These are phyloP conservation scores for Parietichytrium sp. DNA, from an alignment of 108 stramenopile genomes.

Conservation along the genomic window DNA sequence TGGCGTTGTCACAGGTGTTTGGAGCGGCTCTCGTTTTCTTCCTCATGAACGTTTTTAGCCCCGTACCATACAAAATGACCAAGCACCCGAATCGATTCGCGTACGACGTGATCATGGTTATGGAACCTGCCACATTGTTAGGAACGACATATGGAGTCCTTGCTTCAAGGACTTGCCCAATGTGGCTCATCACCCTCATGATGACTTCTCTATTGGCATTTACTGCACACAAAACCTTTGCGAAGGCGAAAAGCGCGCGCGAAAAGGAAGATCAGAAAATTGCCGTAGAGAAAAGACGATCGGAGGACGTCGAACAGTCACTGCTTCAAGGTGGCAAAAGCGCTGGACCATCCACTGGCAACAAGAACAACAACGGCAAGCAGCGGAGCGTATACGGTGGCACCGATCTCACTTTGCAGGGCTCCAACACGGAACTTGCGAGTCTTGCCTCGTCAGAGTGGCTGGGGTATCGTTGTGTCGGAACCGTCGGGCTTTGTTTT, in stretches of 20 bases:
- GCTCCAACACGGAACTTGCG: background rate
- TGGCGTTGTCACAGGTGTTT: too few relatives aligned
- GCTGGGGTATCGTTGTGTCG: background rate
- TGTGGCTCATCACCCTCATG: constrained; percentile 1
- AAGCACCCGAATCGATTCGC: constrained; percentile 35
- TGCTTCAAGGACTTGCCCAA: constrained; percentile 23
- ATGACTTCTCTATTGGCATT: background rate
- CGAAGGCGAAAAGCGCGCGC: background rate
- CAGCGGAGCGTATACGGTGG: background rate
- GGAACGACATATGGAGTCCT: constrained; percentile 30
- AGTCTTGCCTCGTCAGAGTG: background rate
- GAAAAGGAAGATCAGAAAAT: background rate
- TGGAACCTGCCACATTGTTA: constrained; percentile 29
- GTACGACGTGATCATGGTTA: constrained; percentile 35
- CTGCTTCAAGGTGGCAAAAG: too few relatives aligned
- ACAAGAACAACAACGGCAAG: background rate
- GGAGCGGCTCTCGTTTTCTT: constrained; percentile 30
- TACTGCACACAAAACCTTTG: background rate
- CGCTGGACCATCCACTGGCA: too few relatives aligned
- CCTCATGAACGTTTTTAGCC: background rate
- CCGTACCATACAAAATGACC: constrained; percentile 10
- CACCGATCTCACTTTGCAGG: background rate
- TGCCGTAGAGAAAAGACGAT: background rate
- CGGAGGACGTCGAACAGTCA: background rate
- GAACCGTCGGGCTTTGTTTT: background rate